Evolutionary conservation across 805 yeast species (phyloP).

Genomic region (Lachancea sp.): DNA sequence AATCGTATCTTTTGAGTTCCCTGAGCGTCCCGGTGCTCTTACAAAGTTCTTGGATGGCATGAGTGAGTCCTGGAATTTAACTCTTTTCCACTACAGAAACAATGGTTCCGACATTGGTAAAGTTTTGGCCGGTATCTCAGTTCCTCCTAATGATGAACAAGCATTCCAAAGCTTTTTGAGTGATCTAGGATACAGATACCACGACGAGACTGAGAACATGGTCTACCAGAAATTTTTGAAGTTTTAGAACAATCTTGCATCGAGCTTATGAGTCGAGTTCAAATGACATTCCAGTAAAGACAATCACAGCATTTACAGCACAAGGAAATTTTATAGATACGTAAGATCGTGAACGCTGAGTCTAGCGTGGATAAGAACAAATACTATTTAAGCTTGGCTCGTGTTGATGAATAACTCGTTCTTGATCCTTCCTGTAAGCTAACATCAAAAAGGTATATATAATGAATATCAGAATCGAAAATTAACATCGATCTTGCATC

Average conservation of each 20-base stretch:
- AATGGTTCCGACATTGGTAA: constrained; percentile 95
- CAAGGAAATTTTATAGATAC: background rate
- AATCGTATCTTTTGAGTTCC: constrained; percentile 82
- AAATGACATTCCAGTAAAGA: background rate
- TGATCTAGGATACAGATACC: constrained; percentile 66
- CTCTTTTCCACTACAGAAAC: constrained; percentile 93
- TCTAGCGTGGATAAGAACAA: too few relatives aligned
- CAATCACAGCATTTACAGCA: background rate
- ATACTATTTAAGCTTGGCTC: too few relatives aligned
- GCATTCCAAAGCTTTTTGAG: constrained; percentile 64
- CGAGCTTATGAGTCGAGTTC: background rate
- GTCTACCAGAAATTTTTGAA: constrained; percentile 78
- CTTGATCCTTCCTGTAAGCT: background rate
- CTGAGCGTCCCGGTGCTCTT: constrained; percentile 95
- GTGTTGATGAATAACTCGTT: background rate
- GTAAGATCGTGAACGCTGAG: background rate
- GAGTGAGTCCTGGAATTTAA: constrained; percentile 80
- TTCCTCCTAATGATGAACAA: constrained; percentile 62
- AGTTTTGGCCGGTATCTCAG: constrained; percentile 82
- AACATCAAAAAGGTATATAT: background rate
- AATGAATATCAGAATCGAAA: too few relatives aligned
- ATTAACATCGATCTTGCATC: background rate
- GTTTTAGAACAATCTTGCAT: constrained; percentile 14
- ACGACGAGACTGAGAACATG: constrained; percentile 76
- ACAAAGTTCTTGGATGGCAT: constrained; percentile 67